These are phyloP conservation scores for Pseudogymnoascus sp. DNA, from an alignment of 2,329 filamentous ascomycete species.

Conservation along the genomic window DNA sequence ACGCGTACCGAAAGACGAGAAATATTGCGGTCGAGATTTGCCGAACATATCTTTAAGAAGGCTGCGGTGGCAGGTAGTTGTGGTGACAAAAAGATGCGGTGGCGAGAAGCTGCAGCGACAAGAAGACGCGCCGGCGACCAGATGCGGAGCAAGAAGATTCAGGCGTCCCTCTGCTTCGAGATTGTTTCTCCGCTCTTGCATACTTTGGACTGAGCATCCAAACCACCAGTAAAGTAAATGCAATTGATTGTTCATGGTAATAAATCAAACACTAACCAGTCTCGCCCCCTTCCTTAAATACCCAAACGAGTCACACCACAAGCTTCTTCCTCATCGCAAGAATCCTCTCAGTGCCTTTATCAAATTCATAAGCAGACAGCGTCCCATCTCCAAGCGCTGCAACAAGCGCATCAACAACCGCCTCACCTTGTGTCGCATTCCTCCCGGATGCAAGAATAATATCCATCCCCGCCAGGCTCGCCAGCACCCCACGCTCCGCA, in stretches of 20 bases:
- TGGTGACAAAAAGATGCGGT: not conserved
- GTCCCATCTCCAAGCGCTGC: not conserved
- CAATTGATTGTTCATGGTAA: not conserved
- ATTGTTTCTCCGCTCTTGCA: not conserved
- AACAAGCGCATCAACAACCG: constrained; percentile 1
- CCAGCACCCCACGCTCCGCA: constrained; percentile 21
- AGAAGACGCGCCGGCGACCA: not conserved
- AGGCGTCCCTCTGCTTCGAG: not conserved
- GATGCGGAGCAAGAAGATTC: not conserved
- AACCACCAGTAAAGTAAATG: not conserved
- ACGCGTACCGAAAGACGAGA: not conserved
- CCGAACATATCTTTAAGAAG: not conserved
- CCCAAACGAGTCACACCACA: not conserved
- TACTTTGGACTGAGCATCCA: too few relatives aligned
- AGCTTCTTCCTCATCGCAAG: constrained; percentile 5
- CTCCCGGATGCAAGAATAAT: constrained; percentile 25
- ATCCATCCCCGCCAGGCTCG: constrained; percentile 27
- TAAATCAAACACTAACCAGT: not conserved
- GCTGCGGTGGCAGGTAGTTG: not conserved
- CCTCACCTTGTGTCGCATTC: constrained; percentile 25
- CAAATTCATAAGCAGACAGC: not conserved
- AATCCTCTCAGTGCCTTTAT: not conserved
- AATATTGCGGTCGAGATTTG: not conserved
- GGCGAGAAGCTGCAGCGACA: not conserved
- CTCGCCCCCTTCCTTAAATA: not conserved